phyloP scores from a whole-genome alignment of 75 land plant species.

The Pseudotsuga menziesii region DNA sequence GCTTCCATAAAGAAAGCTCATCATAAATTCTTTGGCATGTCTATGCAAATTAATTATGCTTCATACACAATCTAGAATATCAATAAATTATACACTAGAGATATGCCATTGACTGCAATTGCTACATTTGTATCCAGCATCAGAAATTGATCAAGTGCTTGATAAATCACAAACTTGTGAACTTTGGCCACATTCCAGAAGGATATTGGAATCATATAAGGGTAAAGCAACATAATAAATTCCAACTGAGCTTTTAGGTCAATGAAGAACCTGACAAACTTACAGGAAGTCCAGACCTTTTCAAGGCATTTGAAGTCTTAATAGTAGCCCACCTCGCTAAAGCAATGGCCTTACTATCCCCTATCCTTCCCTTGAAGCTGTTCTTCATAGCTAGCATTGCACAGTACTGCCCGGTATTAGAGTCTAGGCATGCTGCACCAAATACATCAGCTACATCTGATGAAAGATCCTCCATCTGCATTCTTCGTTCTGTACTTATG shows the following conservation, averaged over 20 bases:
- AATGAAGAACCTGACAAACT: constrained; percentile 25
- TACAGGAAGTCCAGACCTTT: constrained; percentile 86
- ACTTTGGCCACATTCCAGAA: neutral
- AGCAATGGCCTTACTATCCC: constrained; percentile 29
- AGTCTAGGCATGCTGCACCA: constrained; percentile 35
- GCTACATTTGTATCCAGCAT: neutral
- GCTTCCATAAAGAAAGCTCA: neutral
- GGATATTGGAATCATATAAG: neutral
- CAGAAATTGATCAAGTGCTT: neutral
- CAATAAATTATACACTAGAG: neutral
- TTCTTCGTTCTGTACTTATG: neutral
- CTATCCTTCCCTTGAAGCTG: constrained; percentile 50
- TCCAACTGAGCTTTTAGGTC: neutral
- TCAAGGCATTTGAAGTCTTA: constrained; percentile 56
- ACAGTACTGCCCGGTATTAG: constrained; percentile 79
- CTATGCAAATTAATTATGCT: no score
- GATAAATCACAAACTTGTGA: neutral
- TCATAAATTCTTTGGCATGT: neutral
- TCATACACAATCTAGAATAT: neutral
- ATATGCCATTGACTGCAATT: neutral
- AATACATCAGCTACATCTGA: neutral
- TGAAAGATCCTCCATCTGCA: neutral
- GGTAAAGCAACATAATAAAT: neutral
- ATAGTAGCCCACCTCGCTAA: constrained; percentile 38
- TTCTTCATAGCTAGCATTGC: constrained; percentile 49